These are phyloP conservation scores for Alloteropsis semialata DNA, from an alignment of 176 grass and related monocot genomes.

Conservation along the genomic window DNA sequence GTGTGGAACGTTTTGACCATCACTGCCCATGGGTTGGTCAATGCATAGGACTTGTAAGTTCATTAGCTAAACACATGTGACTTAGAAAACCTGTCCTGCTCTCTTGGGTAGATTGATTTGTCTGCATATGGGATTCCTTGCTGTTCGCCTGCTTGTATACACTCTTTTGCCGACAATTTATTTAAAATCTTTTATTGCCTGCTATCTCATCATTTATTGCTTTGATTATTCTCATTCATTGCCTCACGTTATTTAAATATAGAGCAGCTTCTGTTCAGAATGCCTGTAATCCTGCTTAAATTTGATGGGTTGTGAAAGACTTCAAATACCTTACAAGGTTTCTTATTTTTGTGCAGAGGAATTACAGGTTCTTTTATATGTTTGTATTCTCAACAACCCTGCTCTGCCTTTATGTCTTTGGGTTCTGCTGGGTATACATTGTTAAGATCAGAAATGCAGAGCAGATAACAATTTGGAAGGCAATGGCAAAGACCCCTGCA, in stretches of 20 bases:
- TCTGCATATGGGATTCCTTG: background rate
- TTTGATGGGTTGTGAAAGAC: background rate
- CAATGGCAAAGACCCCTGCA: slow-evolving; percentile 76
- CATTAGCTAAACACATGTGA: slow-evolving; percentile 9
- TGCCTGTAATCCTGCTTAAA: slow-evolving; percentile 1
- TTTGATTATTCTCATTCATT: background rate
- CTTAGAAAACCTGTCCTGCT: background rate
- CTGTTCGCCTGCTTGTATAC: background rate
- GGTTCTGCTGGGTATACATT: slow-evolving; percentile 86
- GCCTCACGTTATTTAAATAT: background rate
- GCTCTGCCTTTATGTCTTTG: slow-evolving; percentile 84
- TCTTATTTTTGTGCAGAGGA: slow-evolving; percentile 59
- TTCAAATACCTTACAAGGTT: slow-evolving; percentile 24
- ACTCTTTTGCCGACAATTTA: background rate
- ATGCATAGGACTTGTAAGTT: slow-evolving; percentile 93
- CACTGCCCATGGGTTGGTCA: slow-evolving; percentile 97
- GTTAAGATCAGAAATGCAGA: slow-evolving; percentile 84
- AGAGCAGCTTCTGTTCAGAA: background rate
- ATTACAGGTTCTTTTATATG: slow-evolving; percentile 98
- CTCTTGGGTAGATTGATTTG: background rate
- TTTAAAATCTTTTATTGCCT: background rate
- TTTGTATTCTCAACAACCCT: slow-evolving; percentile 95
- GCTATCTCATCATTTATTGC: slow-evolving; percentile 10
- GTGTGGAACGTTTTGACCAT: slow-evolving; percentile 92
- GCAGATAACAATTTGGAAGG: slow-evolving; percentile 78